Base-by-base conservation (phyloP, 1,284 basidiomycete species). In the Nidula niveotomentosa region DNA sequence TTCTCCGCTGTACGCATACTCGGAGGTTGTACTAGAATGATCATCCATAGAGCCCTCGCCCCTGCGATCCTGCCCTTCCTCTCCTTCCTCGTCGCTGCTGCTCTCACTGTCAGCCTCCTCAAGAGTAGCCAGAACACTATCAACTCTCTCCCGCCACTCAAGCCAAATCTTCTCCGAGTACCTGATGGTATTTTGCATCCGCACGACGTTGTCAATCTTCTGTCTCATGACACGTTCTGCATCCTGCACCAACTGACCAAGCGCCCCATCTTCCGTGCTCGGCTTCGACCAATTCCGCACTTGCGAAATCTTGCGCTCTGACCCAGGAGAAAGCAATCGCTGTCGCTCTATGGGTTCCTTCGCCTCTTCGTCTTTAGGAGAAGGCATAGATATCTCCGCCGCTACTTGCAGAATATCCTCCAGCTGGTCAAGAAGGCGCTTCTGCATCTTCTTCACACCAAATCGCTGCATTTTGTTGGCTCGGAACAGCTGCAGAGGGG, bases 111-210 rank as follows among this genome's bases (percentile, higher is more conserved):
- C 76, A 6, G 76, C 73, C 39, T 85, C 85, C 3, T 85, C 81
- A 43, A 81, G 75, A 34, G 80, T 80, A 2, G 81, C 84, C 43
- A 98, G 71, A 46, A 83, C 78, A 62, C 80, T 76, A 53, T 81
- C 90, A 33, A 98, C 91, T 63, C 86, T 88, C 68, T 93, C 91
- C 69, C 98, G 92, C 95, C 96, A 99, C 71, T 99, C 97, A 63
- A 91, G 90, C 71, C 97, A 88, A 30, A 98, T 93, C 74, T 97
- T 97, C 76, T 99, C 97, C 36, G 94, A 90, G 71, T 99, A 99
- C 57, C 94, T 83, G 61, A 99, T 97, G 23, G 95, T 98, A 69
- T 98, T 98, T 73, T 97, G 93, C 88, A 99, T 90, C 44, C 97
- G 90, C 56, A 95, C 93, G 48, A 98, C 92, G 58, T 91, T 94